Conservation (phyloP, 2,329 filamentous ascomycete species). For the Pezicula carpinea region DNA sequence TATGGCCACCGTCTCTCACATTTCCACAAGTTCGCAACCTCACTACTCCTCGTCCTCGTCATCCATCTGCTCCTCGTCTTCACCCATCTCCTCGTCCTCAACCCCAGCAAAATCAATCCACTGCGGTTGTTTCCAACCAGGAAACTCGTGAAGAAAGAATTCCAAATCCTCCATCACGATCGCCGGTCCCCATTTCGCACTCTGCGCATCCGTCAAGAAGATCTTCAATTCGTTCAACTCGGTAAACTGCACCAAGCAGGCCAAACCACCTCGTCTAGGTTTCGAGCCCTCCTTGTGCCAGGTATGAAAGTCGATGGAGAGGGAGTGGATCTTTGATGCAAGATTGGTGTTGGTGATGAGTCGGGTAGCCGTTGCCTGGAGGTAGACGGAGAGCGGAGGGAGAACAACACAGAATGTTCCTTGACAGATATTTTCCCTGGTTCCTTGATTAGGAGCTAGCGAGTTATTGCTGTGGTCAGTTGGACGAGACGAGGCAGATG, state of each 20-base stretch:
- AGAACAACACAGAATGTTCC: neutral
- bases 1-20: too few relatives aligned
- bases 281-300: neutral
- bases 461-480: too few relatives aligned
- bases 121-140: too few relatives aligned
- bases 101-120: too few relatives aligned
- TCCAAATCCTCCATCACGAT: neutral
- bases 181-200: neutral
- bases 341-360: neutral
- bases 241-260: neutral
- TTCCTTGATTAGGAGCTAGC: too few relatives aligned
- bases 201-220: neutral
- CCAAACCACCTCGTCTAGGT: neutral
- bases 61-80: too few relatives aligned
- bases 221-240: neutral
- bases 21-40: too few relatives aligned
- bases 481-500: too few relatives aligned
- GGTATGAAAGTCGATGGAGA: neutral
- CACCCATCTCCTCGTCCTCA: too few relatives aligned
- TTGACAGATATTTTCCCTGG: too few relatives aligned
- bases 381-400: neutral
- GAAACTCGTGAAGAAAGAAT: neutral
- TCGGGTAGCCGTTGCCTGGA: neutral
- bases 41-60: too few relatives aligned
- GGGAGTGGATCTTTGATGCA: too few relatives aligned